phyloP scores from a whole-genome alignment of 805 yeast species.

The Saccharomyces paradoxus region DNA sequence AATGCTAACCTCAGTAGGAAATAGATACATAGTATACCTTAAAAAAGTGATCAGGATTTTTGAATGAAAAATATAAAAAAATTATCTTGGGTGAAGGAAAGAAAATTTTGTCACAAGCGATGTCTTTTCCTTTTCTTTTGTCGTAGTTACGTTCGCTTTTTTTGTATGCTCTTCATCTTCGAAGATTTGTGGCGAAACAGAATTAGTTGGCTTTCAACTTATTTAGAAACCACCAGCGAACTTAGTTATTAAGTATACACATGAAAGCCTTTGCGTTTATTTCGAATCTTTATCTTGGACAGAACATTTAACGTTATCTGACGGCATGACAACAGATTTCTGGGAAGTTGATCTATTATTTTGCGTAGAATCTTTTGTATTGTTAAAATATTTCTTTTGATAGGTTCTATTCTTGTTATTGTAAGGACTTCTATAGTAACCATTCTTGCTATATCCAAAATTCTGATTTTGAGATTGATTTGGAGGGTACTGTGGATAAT shows the following conservation, averaged over 20 bases:
- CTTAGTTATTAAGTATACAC: background rate
- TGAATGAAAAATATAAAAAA: too few species aligned
- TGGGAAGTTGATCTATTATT: background rate
- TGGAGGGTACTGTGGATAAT: background rate
- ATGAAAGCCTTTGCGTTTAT: background rate
- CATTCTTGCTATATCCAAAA: constrained; percentile 8
- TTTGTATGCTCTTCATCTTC: too few species aligned
- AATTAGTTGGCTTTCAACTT: too few species aligned
- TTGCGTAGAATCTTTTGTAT: background rate
- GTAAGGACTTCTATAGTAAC: constrained; percentile 12
- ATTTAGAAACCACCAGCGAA: background rate
- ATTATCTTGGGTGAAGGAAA: too few species aligned
- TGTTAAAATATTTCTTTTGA: constrained; percentile 5
- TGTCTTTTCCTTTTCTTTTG: too few species aligned
- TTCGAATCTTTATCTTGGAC: background rate
- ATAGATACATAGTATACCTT: too few species aligned
- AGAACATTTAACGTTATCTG: background rate
- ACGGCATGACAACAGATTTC: background rate
- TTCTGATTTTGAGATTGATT: constrained; percentile 10
- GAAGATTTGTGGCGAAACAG: background rate
- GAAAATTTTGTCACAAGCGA: too few species aligned
- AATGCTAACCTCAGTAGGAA: too few species aligned
- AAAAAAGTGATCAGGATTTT: too few species aligned
- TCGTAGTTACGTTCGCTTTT: too few species aligned
- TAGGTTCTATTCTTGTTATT: constrained; percentile 1